phyloP scores from a whole-genome alignment of 352 stramenopile genomes.

The Thraustochytrium sp. region DNA sequence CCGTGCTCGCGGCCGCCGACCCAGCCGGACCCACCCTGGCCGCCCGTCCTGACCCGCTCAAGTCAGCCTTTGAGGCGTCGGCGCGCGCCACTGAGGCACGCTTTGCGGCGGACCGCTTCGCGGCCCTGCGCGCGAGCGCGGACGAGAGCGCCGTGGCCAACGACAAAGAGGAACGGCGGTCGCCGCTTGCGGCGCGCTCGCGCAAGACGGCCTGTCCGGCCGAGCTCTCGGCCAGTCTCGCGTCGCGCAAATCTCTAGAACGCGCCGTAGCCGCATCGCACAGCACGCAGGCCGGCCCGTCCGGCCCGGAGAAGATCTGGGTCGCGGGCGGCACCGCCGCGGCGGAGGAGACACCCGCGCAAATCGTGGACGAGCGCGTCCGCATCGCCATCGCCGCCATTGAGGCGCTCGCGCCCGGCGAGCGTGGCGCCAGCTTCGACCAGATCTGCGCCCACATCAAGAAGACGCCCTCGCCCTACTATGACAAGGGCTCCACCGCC shows the following conservation, averaged over 20 bases:
- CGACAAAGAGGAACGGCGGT: not conserved
- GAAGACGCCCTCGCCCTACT: not conserved
- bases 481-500: constrained; percentile 1
- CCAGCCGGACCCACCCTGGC: not conserved
- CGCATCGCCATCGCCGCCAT: constrained; percentile 29
- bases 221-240: not conserved
- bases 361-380: constrained; percentile 22
- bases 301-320: constrained; percentile 13
- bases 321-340: too few relatives aligned
- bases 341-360: not conserved
- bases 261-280: not conserved
- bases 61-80: constrained; percentile 3
- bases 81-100: not conserved
- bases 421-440: constrained; percentile 3
- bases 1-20: not conserved
- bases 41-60: not conserved
- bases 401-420: not conserved
- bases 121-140: too few relatives aligned
- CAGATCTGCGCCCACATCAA: constrained; percentile 42
- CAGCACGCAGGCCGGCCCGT: not conserved
- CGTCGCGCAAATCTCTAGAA: constrained; percentile 3
- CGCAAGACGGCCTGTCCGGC: not conserved
- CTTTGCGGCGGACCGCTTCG: not conserved
- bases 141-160: too few relatives aligned
- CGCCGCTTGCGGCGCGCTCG: not conserved